A percentile compares a stretch with the other conserved stretches of the same genome.
phyloP scores from a whole-genome alignment of 768 basidiomycete species.

The Fistulinella prunicolor region DNA sequence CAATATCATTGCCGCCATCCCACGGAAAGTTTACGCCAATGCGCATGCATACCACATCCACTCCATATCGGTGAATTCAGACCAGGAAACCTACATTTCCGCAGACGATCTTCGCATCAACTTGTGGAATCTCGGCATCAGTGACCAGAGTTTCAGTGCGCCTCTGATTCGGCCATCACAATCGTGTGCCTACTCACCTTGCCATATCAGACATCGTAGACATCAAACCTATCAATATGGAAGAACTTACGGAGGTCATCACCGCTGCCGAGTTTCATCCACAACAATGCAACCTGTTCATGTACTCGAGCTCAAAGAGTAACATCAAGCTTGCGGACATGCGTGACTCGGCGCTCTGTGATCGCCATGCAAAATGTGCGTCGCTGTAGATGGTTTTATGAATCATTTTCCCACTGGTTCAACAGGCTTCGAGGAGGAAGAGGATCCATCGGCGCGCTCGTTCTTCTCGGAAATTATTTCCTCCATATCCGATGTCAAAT shows the following conservation, averaged over 20 bases:
- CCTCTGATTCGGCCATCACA: conserved; percentile 17
- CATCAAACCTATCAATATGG: conserved; percentile 99
- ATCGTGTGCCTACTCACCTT: conserved; percentile 5
- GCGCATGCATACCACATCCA: conserved; percentile 99
- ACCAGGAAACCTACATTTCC: conserved; percentile 98
- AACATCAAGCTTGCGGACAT: conserved; percentile 99
- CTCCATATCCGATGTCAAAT: conserved; percentile 99
- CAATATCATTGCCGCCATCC: conserved; percentile 97
- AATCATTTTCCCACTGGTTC: conserved; percentile 12
- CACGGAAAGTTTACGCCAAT: conserved; percentile 97
- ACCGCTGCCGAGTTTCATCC: conserved; percentile 99
- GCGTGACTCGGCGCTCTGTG: conserved; percentile 96
- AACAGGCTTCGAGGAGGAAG: conserved; percentile 96
- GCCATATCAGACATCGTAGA: conserved; percentile 86
- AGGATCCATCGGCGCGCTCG: conserved; percentile 94
- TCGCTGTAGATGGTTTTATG: conserved; percentile 13
- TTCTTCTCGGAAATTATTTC: conserved; percentile 99
- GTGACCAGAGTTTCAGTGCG: conserved; percentile 98
- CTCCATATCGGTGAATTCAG: conserved; percentile 98
- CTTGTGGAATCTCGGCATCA: conserved; percentile 97
- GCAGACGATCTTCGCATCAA: conserved; percentile 98
- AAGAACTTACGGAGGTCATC: conserved; percentile 98
- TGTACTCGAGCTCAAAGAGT: conserved; percentile 99
- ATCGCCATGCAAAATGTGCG: conserved; percentile 93
- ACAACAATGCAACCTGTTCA: conserved; percentile 94